These are phyloP conservation scores for Funneliformis mosseae DNA, from an alignment of 192 early-diverging fungal species.

Conservation along the genomic window DNA sequence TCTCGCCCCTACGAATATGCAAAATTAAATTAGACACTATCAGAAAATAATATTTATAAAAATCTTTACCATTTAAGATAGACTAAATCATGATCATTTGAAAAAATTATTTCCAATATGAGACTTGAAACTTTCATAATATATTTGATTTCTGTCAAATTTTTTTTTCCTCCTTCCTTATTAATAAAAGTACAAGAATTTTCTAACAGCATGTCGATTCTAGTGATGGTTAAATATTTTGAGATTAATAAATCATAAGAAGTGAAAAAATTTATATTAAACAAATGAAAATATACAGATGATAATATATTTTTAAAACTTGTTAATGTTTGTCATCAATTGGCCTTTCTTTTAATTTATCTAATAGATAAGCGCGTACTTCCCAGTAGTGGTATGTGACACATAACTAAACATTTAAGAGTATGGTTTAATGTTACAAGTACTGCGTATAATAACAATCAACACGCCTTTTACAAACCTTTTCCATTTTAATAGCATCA, in stretches of 20 bases:
- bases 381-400: constrained; percentile 16
- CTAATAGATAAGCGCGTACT: neutral
- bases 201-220: constrained; percentile 29
- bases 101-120: constrained; percentile 34
- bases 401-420: constrained; percentile 22
- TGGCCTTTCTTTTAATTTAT: constrained; percentile 20
- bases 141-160: constrained; percentile 30
- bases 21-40: constrained; percentile 10
- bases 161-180: constrained; percentile 31
- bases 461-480: constrained; percentile 27
- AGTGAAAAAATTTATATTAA: neutral
- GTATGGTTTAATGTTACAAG: constrained; percentile 12
- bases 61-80: constrained; percentile 30
- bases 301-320: constrained; percentile 34
- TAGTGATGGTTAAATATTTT: constrained; percentile 23
- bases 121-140: constrained; percentile 23
- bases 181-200: constrained; percentile 30
- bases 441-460: constrained; percentile 2
- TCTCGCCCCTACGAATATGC: neutral
- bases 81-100: constrained; percentile 19
- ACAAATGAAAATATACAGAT: constrained; percentile 27
- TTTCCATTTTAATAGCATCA: constrained; percentile 25
- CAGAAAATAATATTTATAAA: neutral
- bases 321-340: neutral
- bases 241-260: constrained; percentile 27